Evolutionary conservation across 495 filamentous ascomycete species (phyloP).

Genomic region (Bathelium albidoporum): DNA sequence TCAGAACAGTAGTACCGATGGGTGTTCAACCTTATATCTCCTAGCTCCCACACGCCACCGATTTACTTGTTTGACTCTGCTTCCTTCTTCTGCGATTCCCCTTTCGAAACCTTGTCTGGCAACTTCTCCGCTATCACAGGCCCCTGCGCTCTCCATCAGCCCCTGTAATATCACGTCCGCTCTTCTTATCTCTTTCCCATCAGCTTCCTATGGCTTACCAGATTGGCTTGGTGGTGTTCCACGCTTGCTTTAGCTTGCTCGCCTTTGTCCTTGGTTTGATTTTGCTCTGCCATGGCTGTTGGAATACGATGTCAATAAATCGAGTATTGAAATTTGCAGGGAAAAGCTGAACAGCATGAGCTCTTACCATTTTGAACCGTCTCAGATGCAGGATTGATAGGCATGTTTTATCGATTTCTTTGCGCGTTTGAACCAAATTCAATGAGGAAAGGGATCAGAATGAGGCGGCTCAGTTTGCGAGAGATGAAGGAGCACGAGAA

Average conservation of each 20-base stretch:
- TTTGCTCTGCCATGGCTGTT: not conserved
- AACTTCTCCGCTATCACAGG: not conserved
- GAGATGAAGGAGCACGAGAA: too few species aligned
- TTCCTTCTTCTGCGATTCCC: conserved; percentile 12
- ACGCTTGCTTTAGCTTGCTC: not conserved
- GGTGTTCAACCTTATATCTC: too few species aligned
- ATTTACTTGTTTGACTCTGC: conserved; percentile 3
- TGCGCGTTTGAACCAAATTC: too few species aligned
- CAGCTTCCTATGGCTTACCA: not conserved
- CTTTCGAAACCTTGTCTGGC: conserved; percentile 1
- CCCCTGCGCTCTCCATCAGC: not conserved
- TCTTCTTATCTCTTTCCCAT: not conserved
- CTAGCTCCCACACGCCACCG: too few species aligned
- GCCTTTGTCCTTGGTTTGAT: not conserved
- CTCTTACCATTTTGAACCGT: not conserved
- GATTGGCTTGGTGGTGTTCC: conserved; percentile 1
- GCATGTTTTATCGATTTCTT: not conserved
- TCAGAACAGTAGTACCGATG: too few species aligned
- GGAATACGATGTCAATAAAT: not conserved
- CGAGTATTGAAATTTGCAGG: not conserved
- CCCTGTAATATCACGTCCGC: not conserved
- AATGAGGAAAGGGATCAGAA: too few species aligned
- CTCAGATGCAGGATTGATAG: not conserved
- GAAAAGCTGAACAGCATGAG: not conserved
- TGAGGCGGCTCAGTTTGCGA: too few species aligned